These are phyloP conservation scores for Polytrichum commune DNA, from an alignment of 225 moss, liverwort and hornwort genomes.

Conservation along the genomic window DNA sequence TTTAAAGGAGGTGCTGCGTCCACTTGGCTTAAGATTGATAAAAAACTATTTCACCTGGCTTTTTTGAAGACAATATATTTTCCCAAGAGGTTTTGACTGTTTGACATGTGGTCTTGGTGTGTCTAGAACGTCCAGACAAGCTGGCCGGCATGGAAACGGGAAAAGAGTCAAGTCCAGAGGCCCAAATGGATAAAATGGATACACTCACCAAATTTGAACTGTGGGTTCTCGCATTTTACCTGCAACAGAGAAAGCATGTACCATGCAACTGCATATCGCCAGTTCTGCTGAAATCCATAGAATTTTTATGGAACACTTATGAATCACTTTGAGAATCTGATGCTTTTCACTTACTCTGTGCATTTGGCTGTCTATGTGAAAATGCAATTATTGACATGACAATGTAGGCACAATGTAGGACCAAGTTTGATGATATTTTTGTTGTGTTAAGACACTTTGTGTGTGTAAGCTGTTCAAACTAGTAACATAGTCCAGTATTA, in stretches of 20 bases:
- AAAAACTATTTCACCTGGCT: too few species aligned
- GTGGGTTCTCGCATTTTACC: constrained; percentile 17
- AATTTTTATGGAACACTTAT: too few species aligned
- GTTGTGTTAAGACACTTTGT: too few species aligned
- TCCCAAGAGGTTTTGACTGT: constrained; percentile 10
- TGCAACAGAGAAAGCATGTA: neutral
- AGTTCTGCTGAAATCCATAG: neutral
- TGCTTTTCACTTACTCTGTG: too few species aligned
- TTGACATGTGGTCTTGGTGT: constrained; percentile 22
- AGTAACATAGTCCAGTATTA: neutral
- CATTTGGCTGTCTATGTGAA: too few species aligned
- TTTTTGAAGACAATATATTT: too few species aligned
- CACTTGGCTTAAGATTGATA: neutral
- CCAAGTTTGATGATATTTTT: too few species aligned
- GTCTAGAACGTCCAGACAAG: constrained; percentile 39
- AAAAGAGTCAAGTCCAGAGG: constrained; percentile 21
- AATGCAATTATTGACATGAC: too few species aligned
- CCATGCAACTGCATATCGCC: neutral
- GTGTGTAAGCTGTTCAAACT: neutral
- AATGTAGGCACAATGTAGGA: too few species aligned
- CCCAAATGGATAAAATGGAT: constrained; percentile 34
- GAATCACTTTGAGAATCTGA: too few species aligned
- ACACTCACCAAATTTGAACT: constrained; percentile 40
- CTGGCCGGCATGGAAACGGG: constrained; percentile 22
- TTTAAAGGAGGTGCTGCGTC: neutral